A percentile compares a stretch with the other conserved stretches of the same genome.
phyloP scores from a whole-genome alignment of 2,329 filamentous ascomycete genomes.

The Fusarium tricinctum region DNA sequence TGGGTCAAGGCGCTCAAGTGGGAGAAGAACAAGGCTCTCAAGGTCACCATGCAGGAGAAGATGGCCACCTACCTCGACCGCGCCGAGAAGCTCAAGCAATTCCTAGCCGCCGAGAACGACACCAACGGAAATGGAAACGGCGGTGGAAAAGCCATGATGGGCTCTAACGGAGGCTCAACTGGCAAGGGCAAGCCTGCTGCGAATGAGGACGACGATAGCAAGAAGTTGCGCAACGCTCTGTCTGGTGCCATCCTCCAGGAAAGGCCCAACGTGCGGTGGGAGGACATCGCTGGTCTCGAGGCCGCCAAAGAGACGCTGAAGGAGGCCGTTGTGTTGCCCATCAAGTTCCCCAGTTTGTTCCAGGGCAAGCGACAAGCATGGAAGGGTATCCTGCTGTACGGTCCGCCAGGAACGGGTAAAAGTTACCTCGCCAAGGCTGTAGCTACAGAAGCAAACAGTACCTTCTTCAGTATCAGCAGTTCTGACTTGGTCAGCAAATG shows the following conservation, averaged over 20 bases:
- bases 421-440: constrained; percentile 98
- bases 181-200: constrained; percentile 71
- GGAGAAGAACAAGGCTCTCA: constrained; percentile 98
- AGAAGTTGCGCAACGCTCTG: constrained; percentile 93
- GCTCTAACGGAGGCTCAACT: constrained; percentile 77
- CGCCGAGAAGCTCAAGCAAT: constrained; percentile 96
- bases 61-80: constrained; percentile 98
- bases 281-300: constrained; percentile 96
- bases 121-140: constrained; percentile 73
- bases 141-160: constrained; percentile 73
- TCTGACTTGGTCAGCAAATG: constrained; percentile 98
- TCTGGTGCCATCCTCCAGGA: constrained; percentile 94
- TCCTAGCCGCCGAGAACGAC: constrained; percentile 82
- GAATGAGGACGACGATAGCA: constrained; percentile 85
- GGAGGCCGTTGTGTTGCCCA: constrained; percentile 96
- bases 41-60: constrained; percentile 97
- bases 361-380: constrained; percentile 96
- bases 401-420: constrained; percentile 96
- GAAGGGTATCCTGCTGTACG: constrained; percentile 97
- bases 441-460: constrained; percentile 97
- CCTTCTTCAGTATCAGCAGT: constrained; percentile 98
- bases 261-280: constrained; percentile 97
- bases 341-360: constrained; percentile 98
- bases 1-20: constrained; percentile 99
- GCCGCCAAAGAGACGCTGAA: constrained; percentile 96